Evolutionary conservation across 139 green algal species (phyloP), one percentile per base, ranked within the genome.

Genomic region (Mesotaenium endlicherianum): DNA sequence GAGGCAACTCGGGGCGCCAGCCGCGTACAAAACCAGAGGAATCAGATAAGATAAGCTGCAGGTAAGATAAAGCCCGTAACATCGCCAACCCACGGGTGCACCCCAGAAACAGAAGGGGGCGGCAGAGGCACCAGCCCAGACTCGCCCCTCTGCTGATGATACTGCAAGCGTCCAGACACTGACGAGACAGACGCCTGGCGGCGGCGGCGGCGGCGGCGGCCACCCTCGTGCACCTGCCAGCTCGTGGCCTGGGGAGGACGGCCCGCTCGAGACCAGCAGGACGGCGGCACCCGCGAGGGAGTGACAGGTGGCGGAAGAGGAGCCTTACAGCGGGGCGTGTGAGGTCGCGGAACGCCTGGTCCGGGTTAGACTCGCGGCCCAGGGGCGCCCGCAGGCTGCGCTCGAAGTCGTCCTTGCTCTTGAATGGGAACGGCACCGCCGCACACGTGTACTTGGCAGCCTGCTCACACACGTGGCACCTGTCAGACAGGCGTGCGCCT

Each of bases 311-410:
- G 26, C 26, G 26, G 20, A 64, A 34, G 50, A 20, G 20, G 26
- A 64, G 26, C 20, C 77, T 84, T 41, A 86, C 82, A 3, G 75
- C 60, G 3, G 94, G 94, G 5, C 93, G 90, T 0, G 92, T 97
- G 26, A 98, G 82, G 70, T 98, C 90, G 75, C 90, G 84, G 85
- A 93, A 93, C 1, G 90, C 80, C 4, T 76, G 74, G 42, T 93
- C 92, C 1, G 95, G 94, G 91, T 99, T 99, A 91, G 90, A 97
- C 71, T 99, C 92, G 11, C 85, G 74, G 3, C 95, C 95, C 43
- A 98, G 78, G 2, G 95, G 95, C 77, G 93, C 91, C 17, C 93
- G 90, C 53, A 97, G 90, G 20, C 86, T 89, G 38, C 85, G 82
- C 88, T 95, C 93, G 82, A 93, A 97, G 1, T 71, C 82, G 11